phyloP scores from a whole-genome alignment of 345 rosid genomes.

The Iberis pinnata region DNA sequence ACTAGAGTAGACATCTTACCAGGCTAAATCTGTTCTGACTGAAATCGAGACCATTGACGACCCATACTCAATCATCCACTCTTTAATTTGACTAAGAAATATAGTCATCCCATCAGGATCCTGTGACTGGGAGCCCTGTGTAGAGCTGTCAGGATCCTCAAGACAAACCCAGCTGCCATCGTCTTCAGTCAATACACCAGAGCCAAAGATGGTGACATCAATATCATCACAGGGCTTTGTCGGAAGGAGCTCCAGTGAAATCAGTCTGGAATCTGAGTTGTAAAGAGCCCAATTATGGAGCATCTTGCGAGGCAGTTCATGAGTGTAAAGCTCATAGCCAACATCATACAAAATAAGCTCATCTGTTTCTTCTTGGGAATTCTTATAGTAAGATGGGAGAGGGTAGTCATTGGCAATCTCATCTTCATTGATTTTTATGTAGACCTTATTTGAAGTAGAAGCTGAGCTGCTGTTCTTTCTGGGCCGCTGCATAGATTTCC shows the following conservation, averaged over 20 bases:
- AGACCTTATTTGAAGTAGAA: conserved; percentile 41
- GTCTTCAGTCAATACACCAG: conserved; percentile 59
- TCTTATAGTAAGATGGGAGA: conserved; percentile 65
- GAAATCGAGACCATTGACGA: conserved; percentile 51
- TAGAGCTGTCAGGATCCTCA: conserved; percentile 36
- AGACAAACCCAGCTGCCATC: conserved; percentile 55
- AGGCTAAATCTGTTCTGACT: conserved; percentile 68
- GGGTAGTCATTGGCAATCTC: conserved; percentile 84
- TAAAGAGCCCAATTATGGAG: conserved; percentile 86
- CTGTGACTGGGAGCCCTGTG: conserved; percentile 29
- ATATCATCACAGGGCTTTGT: conserved; percentile 63
- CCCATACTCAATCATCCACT: conserved; percentile 84
- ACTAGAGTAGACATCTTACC: conserved; percentile 39
- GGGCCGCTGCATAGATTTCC: conserved; percentile 46
- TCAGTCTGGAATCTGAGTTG: conserved; percentile 58
- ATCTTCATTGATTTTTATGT: conserved; percentile 75
- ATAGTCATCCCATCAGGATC: conserved; percentile 43
- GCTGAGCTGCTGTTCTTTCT: conserved; percentile 37
- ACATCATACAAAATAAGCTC: conserved; percentile 47
- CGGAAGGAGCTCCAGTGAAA: conserved; percentile 79
- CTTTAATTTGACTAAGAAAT: conserved; percentile 65
- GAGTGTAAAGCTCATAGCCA: conserved; percentile 34
- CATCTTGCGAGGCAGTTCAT: conserved; percentile 56
- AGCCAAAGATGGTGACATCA: conserved; percentile 72
- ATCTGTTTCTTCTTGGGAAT: conserved; percentile 52